These are phyloP conservation scores for Fusarium cyanostomum DNA, from an alignment of 2,329 filamentous ascomycete species.

Conservation along the genomic window DNA sequence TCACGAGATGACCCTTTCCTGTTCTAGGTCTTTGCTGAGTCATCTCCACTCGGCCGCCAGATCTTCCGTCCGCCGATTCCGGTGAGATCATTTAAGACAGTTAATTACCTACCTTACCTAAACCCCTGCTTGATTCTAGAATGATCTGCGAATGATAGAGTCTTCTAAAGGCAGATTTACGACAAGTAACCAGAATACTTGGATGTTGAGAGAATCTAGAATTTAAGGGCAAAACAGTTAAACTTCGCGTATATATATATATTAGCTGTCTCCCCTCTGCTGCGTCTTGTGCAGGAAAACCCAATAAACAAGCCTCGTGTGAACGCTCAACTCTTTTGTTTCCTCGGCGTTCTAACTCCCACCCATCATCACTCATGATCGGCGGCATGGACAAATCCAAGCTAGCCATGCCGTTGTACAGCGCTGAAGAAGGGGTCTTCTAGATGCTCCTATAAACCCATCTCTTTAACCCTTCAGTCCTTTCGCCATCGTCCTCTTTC, in stretches of 20 bases:
- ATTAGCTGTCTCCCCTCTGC: neutral
- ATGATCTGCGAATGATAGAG: neutral
- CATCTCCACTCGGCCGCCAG: conserved; percentile 29
- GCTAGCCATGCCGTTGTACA: neutral
- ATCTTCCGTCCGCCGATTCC: conserved; percentile 36
- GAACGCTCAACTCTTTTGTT: conserved; percentile 1
- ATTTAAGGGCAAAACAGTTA: neutral
- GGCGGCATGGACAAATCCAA: neutral
- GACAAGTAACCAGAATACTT: neutral
- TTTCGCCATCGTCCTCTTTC: neutral
- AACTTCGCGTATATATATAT: neutral
- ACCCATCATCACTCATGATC: conserved; percentile 1
- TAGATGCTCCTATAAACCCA: neutral
- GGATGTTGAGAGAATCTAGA: neutral
- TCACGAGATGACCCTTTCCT: conserved; percentile 42
- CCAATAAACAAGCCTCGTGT: neutral
- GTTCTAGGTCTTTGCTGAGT: conserved; percentile 38
- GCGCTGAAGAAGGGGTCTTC: neutral
- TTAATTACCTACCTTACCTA: conserved; percentile 11
- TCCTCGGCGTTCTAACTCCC: neutral
- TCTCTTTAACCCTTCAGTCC: neutral
- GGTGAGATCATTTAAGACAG: conserved; percentile 1
- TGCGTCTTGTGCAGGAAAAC: neutral
- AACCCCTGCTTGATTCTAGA: conserved; percentile 1
- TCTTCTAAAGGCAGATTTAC: neutral